phyloP scores from a whole-genome alignment of 2,329 filamentous ascomycete species.

The Aspergillus novoparasiticus region DNA sequence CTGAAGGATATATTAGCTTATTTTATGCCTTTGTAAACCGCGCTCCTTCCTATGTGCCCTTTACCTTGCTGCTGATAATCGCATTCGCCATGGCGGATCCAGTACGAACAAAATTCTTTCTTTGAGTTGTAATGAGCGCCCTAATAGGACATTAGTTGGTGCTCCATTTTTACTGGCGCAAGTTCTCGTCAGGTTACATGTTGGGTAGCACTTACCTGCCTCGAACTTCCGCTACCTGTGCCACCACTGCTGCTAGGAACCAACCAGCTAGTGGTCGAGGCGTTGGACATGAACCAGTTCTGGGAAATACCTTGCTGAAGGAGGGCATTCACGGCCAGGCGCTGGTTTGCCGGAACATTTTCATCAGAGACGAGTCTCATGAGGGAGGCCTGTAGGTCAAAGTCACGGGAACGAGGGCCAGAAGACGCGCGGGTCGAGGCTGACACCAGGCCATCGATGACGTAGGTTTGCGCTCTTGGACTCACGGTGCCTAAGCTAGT shows the following conservation, averaged over 20 bases:
- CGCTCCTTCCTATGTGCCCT: not conserved
- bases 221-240: slow-evolving; percentile 13
- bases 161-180: not conserved
- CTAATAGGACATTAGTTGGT: not conserved
- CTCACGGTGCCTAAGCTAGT: slow-evolving; percentile 41
- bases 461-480: slow-evolving; percentile 37
- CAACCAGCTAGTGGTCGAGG: slow-evolving; percentile 18
- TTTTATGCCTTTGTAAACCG: not conserved
- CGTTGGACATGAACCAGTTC: slow-evolving; percentile 18
- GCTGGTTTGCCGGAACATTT: slow-evolving; percentile 21
- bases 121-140: slow-evolving; percentile 35
- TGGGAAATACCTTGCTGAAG: slow-evolving; percentile 24
- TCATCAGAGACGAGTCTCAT: slow-evolving; percentile 26
- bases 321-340: slow-evolving; percentile 24
- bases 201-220: slow-evolving; percentile 23
- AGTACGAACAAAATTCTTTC: slow-evolving; percentile 86
- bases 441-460: slow-evolving; percentile 30
- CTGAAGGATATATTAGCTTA: slow-evolving; percentile 22
- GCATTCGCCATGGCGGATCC: slow-evolving; percentile 84
- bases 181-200: not conserved
- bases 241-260: slow-evolving; percentile 17
- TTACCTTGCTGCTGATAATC: slow-evolving; percentile 75
- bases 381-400: slow-evolving; percentile 24
- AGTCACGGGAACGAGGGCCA: slow-evolving; percentile 15
- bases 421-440: slow-evolving; percentile 9